Base-by-base conservation (phyloP, 345 rosid genomes). In the Gossypium mustelinum region DNA sequence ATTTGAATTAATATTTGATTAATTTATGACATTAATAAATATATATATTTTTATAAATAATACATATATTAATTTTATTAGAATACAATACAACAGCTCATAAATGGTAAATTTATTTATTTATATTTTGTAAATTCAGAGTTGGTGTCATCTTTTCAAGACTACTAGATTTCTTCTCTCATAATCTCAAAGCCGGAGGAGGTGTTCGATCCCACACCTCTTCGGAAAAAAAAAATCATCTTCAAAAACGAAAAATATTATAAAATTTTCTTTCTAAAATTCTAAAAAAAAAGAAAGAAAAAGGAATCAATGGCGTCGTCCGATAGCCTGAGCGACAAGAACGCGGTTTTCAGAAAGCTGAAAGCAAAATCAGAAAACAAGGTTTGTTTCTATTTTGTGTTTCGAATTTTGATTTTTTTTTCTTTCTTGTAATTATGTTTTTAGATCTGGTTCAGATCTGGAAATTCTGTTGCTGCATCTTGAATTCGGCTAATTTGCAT, bases 351-450 rank as follows among this genome's bases (percentile, higher is more conserved):
- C 85, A 87, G 86, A 68, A 96, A 96, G 79, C 85, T 96, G 73
- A 96, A 87, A 82, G 88, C 98, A 9, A 96, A 92, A 85, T 85
- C 93, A 17, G 99, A 92, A 18, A 96, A 96, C 81, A 96, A 96
- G 98, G 99, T 95, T 24, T 58, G 16, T 55, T 34, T 51, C 45
- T 39, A 11, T n/a, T 68, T 2, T 4, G 74, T 52, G 11, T 70
- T 63, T 48, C 9, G 11, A 20, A 9, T 57, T 57, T 18, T 3
- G 61, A 10, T 2, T 18, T 57, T 57, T 29, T 25, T 24, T 25
- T 20, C 22, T 20, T 27, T 57, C 24, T 4, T 24, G 9, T 22
- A 18, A 27, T 11, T 66, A 20, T 68, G 43, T 44, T 43, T 9
- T 56, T 44, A 74, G 88, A 84, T 86, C 83, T 64, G 81, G 29